These are phyloP conservation scores for Blastocladiella britannica DNA, from an alignment of 192 early-diverging fungal species.

Conservation along the genomic window DNA sequence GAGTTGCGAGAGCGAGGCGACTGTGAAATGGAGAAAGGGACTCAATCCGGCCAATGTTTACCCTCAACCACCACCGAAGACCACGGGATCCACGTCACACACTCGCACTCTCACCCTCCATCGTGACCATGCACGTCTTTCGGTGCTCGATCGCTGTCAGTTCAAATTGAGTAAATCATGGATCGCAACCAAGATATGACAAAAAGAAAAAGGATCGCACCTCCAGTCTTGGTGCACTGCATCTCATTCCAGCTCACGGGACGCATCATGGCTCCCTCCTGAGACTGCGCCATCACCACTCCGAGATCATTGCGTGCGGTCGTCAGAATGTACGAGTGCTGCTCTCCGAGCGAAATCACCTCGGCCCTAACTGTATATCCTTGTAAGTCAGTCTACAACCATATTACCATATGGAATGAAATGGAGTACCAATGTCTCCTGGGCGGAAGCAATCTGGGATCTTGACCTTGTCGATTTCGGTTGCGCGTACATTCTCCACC, in stretches of 20 bases:
- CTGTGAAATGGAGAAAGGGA: no score
- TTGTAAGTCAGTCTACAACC: no score
- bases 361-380: conserved; percentile 36
- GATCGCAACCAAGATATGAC: background rate
- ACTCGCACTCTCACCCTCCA: no score
- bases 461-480: conserved; percentile 83
- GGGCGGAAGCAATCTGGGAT: conserved; percentile 78
- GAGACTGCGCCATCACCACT: conserved; percentile 78
- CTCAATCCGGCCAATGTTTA: no score
- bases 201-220: background rate
- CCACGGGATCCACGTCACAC: no score
- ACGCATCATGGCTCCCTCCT: conserved; percentile 46
- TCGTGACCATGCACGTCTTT: no score
- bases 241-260: conserved; percentile 97
- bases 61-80: no score
- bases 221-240: conserved; percentile 79
- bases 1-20: no score
- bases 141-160: conserved; percentile 48
- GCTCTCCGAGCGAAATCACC: conserved; percentile 81
- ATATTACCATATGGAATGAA: no score
- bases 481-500: conserved; percentile 81
- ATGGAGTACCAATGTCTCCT: conserved; percentile 65
- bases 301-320: conserved; percentile 86
- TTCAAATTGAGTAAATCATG: background rate
- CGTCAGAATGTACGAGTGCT: conserved; percentile 69